A percentile compares a stretch with the other conserved stretches of the same genome.
These are phyloP conservation scores for Allantophomopsis lycopodina DNA, from an alignment of 2,329 filamentous ascomycete genomes.

Conservation along the genomic window DNA sequence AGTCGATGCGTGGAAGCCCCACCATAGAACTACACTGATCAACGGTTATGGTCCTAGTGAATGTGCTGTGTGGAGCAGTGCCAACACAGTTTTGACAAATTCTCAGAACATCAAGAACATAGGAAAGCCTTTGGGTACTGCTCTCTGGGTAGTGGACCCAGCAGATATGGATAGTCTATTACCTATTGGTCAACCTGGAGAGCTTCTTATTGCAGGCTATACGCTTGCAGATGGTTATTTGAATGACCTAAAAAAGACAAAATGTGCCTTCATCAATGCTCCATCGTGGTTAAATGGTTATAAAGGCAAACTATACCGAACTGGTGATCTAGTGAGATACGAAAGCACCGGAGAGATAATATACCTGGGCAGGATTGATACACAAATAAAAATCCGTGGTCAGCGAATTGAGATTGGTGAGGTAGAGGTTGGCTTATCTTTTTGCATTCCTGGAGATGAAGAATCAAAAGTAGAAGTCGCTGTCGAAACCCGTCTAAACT, in stretches of 20 bases:
- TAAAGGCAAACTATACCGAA: slow-evolving; percentile 34
- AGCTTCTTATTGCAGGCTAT: slow-evolving; percentile 1
- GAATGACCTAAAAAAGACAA: slow-evolving; percentile 1
- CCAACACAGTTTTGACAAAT: background rate
- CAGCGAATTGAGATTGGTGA: slow-evolving; percentile 50
- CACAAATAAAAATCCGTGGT: slow-evolving; percentile 49
- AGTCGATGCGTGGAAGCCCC: background rate
- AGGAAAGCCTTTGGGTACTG: background rate
- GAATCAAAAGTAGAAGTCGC: no score
- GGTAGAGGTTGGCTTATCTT: slow-evolving; percentile 24
- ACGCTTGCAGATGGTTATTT: background rate
- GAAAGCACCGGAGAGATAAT: slow-evolving; percentile 42
- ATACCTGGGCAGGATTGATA: slow-evolving; percentile 47
- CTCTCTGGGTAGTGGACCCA: background rate
- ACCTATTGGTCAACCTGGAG: background rate
- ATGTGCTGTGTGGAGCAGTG: background rate
- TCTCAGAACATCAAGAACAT: slow-evolving; percentile 1
- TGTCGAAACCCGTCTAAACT: background rate
- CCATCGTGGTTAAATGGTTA: background rate
- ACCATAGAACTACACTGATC: background rate
- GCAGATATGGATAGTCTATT: background rate
- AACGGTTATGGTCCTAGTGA: background rate
- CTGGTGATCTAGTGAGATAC: slow-evolving; percentile 47
- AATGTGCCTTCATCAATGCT: slow-evolving; percentile 4
- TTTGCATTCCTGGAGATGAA: background rate